A percentile compares a stretch with the other conserved stretches of the same genome.
Evolutionary conservation across 345 rosid genomes (phyloP).

Genomic region (Crucihimalaya himalaica): DNA sequence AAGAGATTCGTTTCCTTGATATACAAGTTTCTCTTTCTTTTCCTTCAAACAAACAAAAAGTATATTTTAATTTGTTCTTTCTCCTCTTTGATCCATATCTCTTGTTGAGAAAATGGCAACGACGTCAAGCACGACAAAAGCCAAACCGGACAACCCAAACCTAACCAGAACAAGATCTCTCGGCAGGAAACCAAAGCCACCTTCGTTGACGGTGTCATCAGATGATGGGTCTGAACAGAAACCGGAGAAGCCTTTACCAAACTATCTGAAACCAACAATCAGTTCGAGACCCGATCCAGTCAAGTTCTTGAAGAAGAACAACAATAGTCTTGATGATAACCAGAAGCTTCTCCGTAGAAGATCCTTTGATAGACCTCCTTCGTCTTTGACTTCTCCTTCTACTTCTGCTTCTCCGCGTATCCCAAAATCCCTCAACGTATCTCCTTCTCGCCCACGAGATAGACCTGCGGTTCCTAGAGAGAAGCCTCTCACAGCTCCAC

Average conservation of each 20-base stretch:
- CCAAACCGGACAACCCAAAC: conserved; percentile 42
- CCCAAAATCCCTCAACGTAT: conserved; percentile 41
- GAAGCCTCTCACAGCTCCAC: conserved; percentile 31
- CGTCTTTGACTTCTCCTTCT: conserved; percentile 52
- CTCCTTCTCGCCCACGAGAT: conserved; percentile 46
- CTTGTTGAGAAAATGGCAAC: conserved; percentile 44
- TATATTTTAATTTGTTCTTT: background rate
- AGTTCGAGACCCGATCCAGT: conserved; percentile 51
- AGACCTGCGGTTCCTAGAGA: conserved; percentile 44
- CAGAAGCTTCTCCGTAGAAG: conserved; percentile 60
- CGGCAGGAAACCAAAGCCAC: conserved; percentile 32
- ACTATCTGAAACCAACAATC: conserved; percentile 65
- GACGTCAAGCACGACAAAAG: conserved; percentile 35
- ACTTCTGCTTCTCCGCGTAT: conserved; percentile 39
- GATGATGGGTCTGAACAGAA: conserved; percentile 38
- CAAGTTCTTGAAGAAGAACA: conserved; percentile 45
- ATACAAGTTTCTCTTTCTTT: conserved; percentile 28
- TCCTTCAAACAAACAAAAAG: background rate
- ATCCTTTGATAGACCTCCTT: conserved; percentile 73
- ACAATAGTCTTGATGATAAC: conserved; percentile 38
- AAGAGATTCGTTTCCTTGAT: conserved; percentile 32
- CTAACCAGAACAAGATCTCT: conserved; percentile 35
- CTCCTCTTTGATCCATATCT: background rate
- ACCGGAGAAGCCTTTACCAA: conserved; percentile 47
- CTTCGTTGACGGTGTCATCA: conserved; percentile 23